Evolutionary conservation across 768 basidiomycete species (phyloP).

Genomic region (Boletus subparvulus): DNA sequence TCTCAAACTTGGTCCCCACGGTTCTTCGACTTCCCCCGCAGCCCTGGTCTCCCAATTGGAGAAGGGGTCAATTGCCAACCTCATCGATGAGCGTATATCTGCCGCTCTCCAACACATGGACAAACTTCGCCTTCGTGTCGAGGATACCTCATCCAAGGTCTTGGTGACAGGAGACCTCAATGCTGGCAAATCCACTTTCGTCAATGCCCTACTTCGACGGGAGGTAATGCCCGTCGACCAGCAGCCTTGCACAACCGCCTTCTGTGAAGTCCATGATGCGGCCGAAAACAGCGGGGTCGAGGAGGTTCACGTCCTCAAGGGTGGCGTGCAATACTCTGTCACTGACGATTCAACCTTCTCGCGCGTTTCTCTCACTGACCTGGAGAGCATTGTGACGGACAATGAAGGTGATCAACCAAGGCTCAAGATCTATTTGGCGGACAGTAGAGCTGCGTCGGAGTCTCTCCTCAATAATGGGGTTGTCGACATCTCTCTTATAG

Average conservation of each 20-base stretch:
- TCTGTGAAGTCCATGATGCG: conserved; percentile 94
- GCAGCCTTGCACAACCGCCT: conserved; percentile 95
- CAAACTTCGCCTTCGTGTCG: conserved; percentile 80
- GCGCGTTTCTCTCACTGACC: conserved; percentile 59
- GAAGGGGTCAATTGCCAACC: conserved; percentile 87
- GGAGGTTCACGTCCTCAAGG: conserved; percentile 81
- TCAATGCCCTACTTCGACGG: conserved; percentile 89
- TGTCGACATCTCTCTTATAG: conserved; percentile 97
- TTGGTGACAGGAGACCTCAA: conserved; percentile 98
- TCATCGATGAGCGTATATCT: conserved; percentile 82
- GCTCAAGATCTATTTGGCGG: conserved; percentile 87
- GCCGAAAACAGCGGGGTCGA: conserved; percentile 76
- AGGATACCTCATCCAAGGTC: conserved; percentile 92
- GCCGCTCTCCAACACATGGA: conserved; percentile 76
- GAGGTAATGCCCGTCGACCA: conserved; percentile 97
- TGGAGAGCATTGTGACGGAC: conserved; percentile 74
- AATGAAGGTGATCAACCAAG: conserved; percentile 57
- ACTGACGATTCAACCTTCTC: conserved; percentile 76
- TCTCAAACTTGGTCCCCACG: conserved; percentile 82
- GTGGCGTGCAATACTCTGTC: conserved; percentile 64
- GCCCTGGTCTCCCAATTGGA: conserved; percentile 89
- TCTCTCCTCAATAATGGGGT: conserved; percentile 94
- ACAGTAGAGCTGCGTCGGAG: conserved; percentile 71
- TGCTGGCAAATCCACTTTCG: conserved; percentile 97
- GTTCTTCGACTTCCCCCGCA: conserved; percentile 58